These are phyloP conservation scores for Viola pubescens DNA, from an alignment of 441 rosid species.

Conservation along the genomic window DNA sequence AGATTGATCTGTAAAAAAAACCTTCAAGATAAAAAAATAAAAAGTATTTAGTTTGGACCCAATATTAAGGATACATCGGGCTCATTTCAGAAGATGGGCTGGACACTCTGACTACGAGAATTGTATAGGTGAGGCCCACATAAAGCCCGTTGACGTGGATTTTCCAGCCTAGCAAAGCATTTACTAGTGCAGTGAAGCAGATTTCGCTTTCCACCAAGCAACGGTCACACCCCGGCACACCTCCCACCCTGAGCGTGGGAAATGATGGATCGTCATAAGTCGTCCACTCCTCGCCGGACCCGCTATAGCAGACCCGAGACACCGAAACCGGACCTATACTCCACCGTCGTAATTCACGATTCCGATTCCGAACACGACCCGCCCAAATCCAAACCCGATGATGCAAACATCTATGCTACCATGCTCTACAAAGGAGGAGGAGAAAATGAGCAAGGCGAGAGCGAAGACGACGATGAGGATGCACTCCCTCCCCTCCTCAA, in stretches of 20 bases:
- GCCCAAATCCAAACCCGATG: conserved; percentile 19
- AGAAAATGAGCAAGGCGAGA: conserved; percentile 24
- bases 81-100: too few species aligned
- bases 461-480: conserved; percentile 54
- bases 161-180: too few species aligned
- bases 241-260: neutral
- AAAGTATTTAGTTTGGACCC: too few species aligned
- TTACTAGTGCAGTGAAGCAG: too few species aligned
- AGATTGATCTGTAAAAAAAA: too few species aligned
- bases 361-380: conserved; percentile 32
- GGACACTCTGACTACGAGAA: too few species aligned
- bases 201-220: neutral
- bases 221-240: neutral
- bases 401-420: conserved; percentile 47
- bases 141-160: too few species aligned
- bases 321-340: conserved; percentile 47
- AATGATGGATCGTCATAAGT: conserved; percentile 39
- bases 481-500: conserved; percentile 76
- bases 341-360: conserved; percentile 61
- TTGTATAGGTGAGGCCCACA: too few species aligned
- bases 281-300: conserved; percentile 39
- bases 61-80: too few species aligned
- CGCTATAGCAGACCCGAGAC: conserved; percentile 25
- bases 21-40: too few species aligned
- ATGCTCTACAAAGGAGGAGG: conserved; percentile 45